Base-by-base conservation (phyloP, 176 grass and related monocot genomes). In the Raddia distichophylla region DNA sequence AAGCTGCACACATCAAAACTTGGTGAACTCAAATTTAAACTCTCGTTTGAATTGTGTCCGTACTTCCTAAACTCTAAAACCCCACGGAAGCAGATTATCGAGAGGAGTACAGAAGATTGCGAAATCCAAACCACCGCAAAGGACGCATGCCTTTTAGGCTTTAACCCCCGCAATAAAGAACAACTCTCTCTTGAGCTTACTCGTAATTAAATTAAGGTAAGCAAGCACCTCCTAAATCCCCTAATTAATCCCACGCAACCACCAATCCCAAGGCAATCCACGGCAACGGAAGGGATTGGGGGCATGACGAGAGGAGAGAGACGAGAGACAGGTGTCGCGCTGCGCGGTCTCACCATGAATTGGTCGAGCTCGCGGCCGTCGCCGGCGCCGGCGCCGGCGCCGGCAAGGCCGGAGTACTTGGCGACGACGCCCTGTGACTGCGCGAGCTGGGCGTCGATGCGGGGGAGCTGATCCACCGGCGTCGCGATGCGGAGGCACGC, bases 381-480 rank as follows among this genome's bases (percentile, higher is more conserved):
- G 72, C 62, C 86, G 27, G 27, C 27, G 4, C 85, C 89, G 27
- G 49, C 64, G 15, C 66, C 74, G 53, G 88, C 70, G n/a, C 53
- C 71, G 18, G 71, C 78, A 20, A 92, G 62, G 42, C 67, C 82
- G 71, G 90, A 86, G 79, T 92, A 92, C 61, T 89, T 92, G 37
- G 82, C 37, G 3, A 89, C 74, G 44, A 89, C 86, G 72, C 78
- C 43, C 83, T 86, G 79, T 35, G 90, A 92, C 61, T 92, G 90
- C 46, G 62, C 90, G 64, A 93, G 85, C 82, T 87, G 91, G 14
- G 81, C 87, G 76, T 93, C 91, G 69, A 93, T 90, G 64, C 87
- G 78, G 19, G 87, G 91, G n/a, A 93, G 84, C 81, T 93, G 91
- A 34, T 93, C 91, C 15, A 90, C 91, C 19, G 91, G 87, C 59